Conservation (phyloP, 1,284 basidiomycete species). For the Leucoagaricus sp. region DNA sequence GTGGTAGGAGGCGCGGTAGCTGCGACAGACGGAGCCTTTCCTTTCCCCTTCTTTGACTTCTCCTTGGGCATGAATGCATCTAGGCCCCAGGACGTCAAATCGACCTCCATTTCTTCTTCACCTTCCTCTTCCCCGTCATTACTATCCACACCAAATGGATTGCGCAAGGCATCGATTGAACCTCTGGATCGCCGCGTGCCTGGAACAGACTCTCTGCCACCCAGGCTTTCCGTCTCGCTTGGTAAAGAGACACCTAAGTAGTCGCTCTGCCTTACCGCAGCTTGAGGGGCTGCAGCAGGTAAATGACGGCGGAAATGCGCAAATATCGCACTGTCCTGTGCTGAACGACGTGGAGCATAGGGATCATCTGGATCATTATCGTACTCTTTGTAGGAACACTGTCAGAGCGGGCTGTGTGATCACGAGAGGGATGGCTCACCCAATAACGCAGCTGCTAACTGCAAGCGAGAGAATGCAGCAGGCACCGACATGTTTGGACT, state of each 20-base stretch:
- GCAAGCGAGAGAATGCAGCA: slow-evolving; percentile 73
- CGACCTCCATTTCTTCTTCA: slow-evolving; percentile 66
- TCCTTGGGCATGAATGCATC: slow-evolving; percentile 74
- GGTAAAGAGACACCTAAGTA: slow-evolving; percentile 70
- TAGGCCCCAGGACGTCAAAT: slow-evolving; percentile 81
- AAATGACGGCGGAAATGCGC: slow-evolving; percentile 63
- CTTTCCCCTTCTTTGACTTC: slow-evolving; percentile 48
- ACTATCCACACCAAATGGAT: slow-evolving; percentile 69
- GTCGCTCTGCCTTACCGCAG: slow-evolving; percentile 53
- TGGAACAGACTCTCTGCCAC: slow-evolving; percentile 47
- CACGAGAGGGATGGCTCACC: slow-evolving; percentile 44
- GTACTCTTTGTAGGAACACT: slow-evolving; percentile 55
- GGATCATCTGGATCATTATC: slow-evolving; percentile 78
- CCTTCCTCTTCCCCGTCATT: slow-evolving; percentile 53
- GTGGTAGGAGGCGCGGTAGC: slow-evolving; percentile 39
- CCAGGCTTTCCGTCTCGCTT: slow-evolving; percentile 51
- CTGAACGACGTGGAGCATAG: slow-evolving; percentile 56
- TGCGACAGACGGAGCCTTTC: slow-evolving; percentile 51
- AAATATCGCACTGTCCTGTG: slow-evolving; percentile 83
- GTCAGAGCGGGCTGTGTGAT: background rate
- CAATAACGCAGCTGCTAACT: slow-evolving; percentile 76
- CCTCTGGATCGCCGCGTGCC: slow-evolving; percentile 48
- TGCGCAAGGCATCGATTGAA: slow-evolving; percentile 64
- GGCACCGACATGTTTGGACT: slow-evolving; percentile 24
- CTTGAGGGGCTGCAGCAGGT: slow-evolving; percentile 41